These are phyloP conservation scores for Microcos paniculata DNA, from an alignment of 345 rosid genomes.

Conservation along the genomic window DNA sequence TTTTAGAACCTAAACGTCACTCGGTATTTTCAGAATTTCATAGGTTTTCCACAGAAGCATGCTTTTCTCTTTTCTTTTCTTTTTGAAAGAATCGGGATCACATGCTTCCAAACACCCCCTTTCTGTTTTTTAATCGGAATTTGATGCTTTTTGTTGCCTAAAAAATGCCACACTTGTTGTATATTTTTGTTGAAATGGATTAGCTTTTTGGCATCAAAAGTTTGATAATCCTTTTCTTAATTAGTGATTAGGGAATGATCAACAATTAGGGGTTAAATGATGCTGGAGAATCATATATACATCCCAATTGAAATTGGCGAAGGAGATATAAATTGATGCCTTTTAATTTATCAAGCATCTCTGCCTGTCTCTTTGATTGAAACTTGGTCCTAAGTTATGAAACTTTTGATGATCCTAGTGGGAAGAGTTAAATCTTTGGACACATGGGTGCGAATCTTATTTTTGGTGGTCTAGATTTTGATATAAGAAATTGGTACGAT, in stretches of 20 bases:
- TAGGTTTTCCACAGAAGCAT: neutral
- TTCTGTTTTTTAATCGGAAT: neutral
- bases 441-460: too few relatives aligned
- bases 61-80: neutral
- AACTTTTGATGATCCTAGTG: too few relatives aligned
- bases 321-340: too few relatives aligned
- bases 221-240: too few relatives aligned
- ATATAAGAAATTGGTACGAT: too few relatives aligned
- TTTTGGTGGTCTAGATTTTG: too few relatives aligned
- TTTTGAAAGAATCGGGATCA: neutral
- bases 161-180: neutral
- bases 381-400: too few relatives aligned
- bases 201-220: neutral
- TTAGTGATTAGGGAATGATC: neutral
- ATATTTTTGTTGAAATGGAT: neutral
- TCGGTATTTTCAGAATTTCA: neutral
- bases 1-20: constrained; percentile 5
- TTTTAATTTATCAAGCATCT: too few relatives aligned
- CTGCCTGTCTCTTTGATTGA: too few relatives aligned
- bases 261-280: neutral
- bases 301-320: too few relatives aligned
- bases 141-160: neutral
- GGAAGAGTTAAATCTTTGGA: too few relatives aligned
- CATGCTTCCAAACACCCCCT: neutral
- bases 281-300: too few relatives aligned